These are phyloP conservation scores for Elongisporangium senticosum DNA, from an alignment of 352 stramenopile genomes.

Conservation along the genomic window DNA sequence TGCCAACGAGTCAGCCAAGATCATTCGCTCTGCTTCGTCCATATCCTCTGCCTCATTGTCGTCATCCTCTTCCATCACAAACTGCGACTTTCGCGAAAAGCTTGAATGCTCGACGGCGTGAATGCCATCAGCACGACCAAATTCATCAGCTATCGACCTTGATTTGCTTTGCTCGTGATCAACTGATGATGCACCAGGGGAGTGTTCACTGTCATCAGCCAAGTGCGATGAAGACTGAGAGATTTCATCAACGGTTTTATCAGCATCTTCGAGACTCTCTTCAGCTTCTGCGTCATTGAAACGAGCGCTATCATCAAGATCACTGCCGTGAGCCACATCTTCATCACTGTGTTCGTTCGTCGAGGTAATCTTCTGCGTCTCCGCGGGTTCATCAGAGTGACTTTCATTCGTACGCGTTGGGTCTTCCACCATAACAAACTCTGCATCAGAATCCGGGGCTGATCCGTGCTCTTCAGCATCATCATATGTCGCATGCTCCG, in stretches of 20 bases:
- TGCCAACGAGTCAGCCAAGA: conserved; percentile 11
- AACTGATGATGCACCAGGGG: not conserved
- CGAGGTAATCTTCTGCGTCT: not conserved
- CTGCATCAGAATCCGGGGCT: conserved; percentile 3
- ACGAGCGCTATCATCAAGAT: not conserved
- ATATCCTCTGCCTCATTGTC: conserved; percentile 23
- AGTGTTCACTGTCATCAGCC: not conserved
- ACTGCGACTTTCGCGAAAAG: conserved; percentile 15
- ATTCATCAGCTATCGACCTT: too few species aligned
- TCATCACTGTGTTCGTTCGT: not conserved
- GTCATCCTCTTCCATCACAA: conserved; percentile 31
- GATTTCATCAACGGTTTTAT: not conserved
- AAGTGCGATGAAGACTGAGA: not conserved
- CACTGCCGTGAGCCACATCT: not conserved
- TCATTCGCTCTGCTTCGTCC: conserved; percentile 10
- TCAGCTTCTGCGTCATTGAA: not conserved
- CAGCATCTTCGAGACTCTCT: not conserved
- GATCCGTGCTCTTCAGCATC: conserved; percentile 14
- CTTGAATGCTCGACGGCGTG: conserved; percentile 13
- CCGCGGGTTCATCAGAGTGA: too few species aligned
- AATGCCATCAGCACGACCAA: conserved; percentile 10
- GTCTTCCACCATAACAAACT: conserved; percentile 6
- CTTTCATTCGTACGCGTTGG: not conserved
- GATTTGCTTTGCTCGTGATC: not conserved
- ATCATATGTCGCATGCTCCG: conserved; percentile 13